Evolutionary conservation across 23 red algal species (phyloP).

Genomic region (Porphyridium purpureum): DNA sequence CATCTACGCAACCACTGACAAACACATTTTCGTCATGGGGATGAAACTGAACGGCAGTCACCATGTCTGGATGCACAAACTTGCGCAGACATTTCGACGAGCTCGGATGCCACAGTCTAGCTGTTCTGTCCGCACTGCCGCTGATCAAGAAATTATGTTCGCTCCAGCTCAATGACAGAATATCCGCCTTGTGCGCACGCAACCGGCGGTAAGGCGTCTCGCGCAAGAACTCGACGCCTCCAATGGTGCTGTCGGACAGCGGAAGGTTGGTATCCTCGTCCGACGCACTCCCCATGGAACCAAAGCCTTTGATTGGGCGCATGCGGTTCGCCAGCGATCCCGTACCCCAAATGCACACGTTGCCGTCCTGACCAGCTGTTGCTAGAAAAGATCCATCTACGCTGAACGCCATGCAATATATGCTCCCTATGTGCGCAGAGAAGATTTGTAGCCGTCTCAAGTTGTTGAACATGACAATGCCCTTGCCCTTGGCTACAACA

Average conservation of each 20-base stretch:
- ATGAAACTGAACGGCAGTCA: constrained; percentile 71
- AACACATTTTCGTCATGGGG: constrained; percentile 71
- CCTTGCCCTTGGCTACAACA: too few relatives aligned
- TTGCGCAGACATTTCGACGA: constrained; percentile 39
- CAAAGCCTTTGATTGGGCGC: not conserved
- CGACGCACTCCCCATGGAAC: not conserved
- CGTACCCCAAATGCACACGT: constrained; percentile 65
- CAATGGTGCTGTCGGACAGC: not conserved
- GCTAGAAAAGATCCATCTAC: constrained; percentile 41
- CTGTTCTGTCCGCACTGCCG: constrained; percentile 64
- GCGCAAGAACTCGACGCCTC: constrained; percentile 6
- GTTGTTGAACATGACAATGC: too few relatives aligned
- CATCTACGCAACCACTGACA: constrained; percentile 53
- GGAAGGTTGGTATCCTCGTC: not conserved
- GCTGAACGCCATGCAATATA: constrained; percentile 56
- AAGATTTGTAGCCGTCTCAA: too few relatives aligned
- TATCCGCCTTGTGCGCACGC: constrained; percentile 34
- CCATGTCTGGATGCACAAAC: constrained; percentile 59
- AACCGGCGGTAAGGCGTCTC: constrained; percentile 20
- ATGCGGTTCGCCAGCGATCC: too few relatives aligned
- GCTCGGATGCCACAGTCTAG: constrained; percentile 76
- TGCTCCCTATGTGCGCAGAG: too few relatives aligned
- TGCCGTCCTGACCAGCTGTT: constrained; percentile 36
- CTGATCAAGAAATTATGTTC: constrained; percentile 75
- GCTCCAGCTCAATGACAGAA: constrained; percentile 47